Evolutionary conservation across 164 flowering plant genomes (phyloP).

Genomic region (Vitis rotundifolia): DNA sequence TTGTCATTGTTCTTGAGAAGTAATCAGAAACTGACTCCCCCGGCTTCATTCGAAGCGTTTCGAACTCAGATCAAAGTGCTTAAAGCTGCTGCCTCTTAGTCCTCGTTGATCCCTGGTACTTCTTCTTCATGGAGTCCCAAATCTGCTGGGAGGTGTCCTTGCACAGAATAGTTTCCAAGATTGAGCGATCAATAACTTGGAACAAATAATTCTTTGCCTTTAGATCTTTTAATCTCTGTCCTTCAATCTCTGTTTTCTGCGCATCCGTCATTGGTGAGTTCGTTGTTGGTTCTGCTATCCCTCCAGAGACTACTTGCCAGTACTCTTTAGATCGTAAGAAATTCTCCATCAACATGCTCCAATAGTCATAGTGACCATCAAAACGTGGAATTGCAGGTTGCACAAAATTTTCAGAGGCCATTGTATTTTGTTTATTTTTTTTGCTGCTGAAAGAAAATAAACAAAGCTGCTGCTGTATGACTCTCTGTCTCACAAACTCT

Average conservation of each 20-base stretch:
- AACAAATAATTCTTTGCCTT: conserved; percentile 15
- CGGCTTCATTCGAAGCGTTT: conserved; percentile 15
- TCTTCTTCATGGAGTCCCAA: conserved; percentile 22
- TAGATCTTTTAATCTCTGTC: conserved; percentile 4
- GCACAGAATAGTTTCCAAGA: conserved; percentile 24
- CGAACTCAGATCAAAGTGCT: conserved; percentile 12
- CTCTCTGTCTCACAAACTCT: too few species aligned
- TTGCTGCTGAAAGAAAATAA: too few species aligned
- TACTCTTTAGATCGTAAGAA: conserved; percentile 5
- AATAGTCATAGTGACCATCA: conserved; percentile 13
- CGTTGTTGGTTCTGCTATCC: too few species aligned
- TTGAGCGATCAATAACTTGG: conserved; percentile 12
- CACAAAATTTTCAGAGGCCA: too few species aligned
- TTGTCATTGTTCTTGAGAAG: conserved; percentile 15
- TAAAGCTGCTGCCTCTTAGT: conserved; percentile 19
- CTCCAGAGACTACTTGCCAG: background rate
- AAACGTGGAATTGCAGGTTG: background rate
- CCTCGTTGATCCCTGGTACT: conserved; percentile 17
- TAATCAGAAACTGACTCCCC: conserved; percentile 13
- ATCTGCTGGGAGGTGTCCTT: conserved; percentile 22
- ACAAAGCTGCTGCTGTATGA: background rate
- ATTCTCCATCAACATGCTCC: conserved; percentile 10
- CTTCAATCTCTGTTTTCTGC: background rate
- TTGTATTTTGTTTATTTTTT: too few species aligned
- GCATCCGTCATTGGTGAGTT: background rate